Base-by-base conservation (phyloP, 2,329 filamentous ascomycete genomes). In the Microdochium bolleyi region DNA sequence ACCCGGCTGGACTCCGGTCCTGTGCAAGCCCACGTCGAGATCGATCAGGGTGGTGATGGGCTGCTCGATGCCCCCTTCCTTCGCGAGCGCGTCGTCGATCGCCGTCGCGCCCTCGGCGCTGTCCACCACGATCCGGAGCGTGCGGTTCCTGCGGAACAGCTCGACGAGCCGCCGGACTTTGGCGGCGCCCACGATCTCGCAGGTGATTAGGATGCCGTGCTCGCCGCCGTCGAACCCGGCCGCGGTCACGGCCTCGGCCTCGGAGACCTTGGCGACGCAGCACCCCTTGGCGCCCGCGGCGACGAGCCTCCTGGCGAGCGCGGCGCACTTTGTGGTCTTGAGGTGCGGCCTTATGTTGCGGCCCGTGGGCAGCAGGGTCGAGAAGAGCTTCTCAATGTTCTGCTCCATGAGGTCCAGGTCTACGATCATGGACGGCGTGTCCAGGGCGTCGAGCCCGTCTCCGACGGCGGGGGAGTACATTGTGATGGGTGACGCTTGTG, bases 361-460 rank as follows among this genome's bases (percentile, higher is more conserved):
- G 0, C 73, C 73, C 0, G 73, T 74, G 7, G 76, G 74, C 0
- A 75, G 64, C 0, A 80, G 71, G 8, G 63, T 65, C 13, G 60
- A 58, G 61, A 78, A 71, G 11, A 79, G 67, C 32, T 72, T 75
- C 11, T 65, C 55, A 56, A 80, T 74, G 61, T 80, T 80, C 56
- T 64, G 56, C 54, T 80, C 75, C 73, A 79, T 77, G 3, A 76
- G 62, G 53, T 75, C 70, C 10, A 80, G 69, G 51, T 80, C 72
- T 48, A 79, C 77, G 48, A 80, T 70, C 76, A 80, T 80, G 51
- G 76, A 79, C 1, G 77, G 78, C 0, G 78, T 80, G 59, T 80
- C 78, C 46, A 80, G 74, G 53, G 60, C 61, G 3, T 65, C 63
- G 58, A 78, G 55, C 13, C 55, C 54, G 55, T 75, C 71, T 52